phyloP scores from a whole-genome alignment of 495 filamentous ascomycete genomes.

The Daldinia grandis region DNA sequence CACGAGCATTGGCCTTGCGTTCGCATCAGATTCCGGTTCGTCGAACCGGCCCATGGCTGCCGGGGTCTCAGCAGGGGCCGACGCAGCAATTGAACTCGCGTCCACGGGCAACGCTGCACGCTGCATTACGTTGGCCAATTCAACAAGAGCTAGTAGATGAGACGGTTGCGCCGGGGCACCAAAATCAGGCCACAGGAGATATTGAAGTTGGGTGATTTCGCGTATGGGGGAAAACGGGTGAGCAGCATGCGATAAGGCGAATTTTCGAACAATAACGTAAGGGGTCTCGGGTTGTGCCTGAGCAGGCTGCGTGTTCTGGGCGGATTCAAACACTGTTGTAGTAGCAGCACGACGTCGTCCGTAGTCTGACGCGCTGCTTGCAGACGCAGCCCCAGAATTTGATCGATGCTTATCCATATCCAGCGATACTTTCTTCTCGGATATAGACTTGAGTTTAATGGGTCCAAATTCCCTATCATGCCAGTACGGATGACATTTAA shows the following conservation, averaged over 20 bases:
- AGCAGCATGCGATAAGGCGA: conserved; percentile 77
- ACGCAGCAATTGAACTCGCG: conserved; percentile 39
- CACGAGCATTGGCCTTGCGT: conserved; percentile 78
- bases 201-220: conserved; percentile 95
- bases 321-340: conserved; percentile 34
- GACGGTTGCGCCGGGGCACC: conserved; percentile 88
- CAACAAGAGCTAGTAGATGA: conserved; percentile 85
- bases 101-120: conserved; percentile 53
- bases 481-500: conserved; percentile 97
- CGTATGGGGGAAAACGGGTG: conserved; percentile 87
- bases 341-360: conserved; percentile 43
- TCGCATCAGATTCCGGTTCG: conserved; percentile 62
- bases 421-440: conserved; percentile 80
- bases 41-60: conserved; percentile 51
- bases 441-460: conserved; percentile 77
- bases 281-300: conserved; percentile 63
- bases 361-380: conserved; percentile 38
- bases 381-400: conserved; percentile 30
- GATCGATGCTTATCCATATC: conserved; percentile 65
- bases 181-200: conserved; percentile 95
- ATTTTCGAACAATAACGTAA: conserved; percentile 84
- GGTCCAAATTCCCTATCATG: conserved; percentile 79
- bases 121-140: conserved; percentile 77
- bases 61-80: conserved; percentile 44
- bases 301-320: conserved; percentile 22